Evolutionary conservation across 1,284 basidiomycete genomes (phyloP), one percentile per base, ranked within the genome.

Genomic region (Mycena sp.): DNA sequence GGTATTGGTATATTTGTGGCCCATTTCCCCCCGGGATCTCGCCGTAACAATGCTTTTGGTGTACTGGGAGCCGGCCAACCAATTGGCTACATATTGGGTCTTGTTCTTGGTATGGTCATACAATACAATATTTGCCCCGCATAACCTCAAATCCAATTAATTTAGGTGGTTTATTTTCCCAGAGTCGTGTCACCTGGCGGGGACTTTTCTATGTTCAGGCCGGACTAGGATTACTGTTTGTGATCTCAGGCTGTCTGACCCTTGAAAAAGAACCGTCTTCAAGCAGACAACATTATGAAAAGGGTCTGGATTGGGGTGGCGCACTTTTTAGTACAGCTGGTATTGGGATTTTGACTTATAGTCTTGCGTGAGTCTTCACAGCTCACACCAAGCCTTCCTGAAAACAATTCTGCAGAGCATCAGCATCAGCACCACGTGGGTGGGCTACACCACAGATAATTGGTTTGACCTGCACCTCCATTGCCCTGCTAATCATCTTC

Each of bases 301-400:
- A 77, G 55, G 77, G 77, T 17, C 59, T 79, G 17, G 77, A 79
- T 64, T 77, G 73, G 74, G 70, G 75, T 26, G 77, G 77, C 26
- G 77, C 76, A 4, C 23, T 73, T 19, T 64, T 78, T 12, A 78
- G 77, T 51, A 72, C 71, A 10, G 62, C 63, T 11, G 76, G 76
- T 5, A 66, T 78, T 29, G 77, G 71, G 6, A 63, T 78, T 21
- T 67, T 78, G 12, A 76, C 73, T 12, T 78, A 74, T 54, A 73
- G 74, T 44, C 71, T 78, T 26, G 74, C 75, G 77, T 78, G 48
- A 45, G 77, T 71, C 2, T 48, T 51, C 5, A 38, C n/a, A 41
- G 14, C 10, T 19, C 11, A 28, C 17, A 19, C 37, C n/a, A 29
- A n/a, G 0, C 9, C 4, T n/a, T 21, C 30, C 35, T 29, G 40